These are phyloP conservation scores for Ramaria sp. DNA, from an alignment of 768 basidiomycete species.

Conservation along the genomic window DNA sequence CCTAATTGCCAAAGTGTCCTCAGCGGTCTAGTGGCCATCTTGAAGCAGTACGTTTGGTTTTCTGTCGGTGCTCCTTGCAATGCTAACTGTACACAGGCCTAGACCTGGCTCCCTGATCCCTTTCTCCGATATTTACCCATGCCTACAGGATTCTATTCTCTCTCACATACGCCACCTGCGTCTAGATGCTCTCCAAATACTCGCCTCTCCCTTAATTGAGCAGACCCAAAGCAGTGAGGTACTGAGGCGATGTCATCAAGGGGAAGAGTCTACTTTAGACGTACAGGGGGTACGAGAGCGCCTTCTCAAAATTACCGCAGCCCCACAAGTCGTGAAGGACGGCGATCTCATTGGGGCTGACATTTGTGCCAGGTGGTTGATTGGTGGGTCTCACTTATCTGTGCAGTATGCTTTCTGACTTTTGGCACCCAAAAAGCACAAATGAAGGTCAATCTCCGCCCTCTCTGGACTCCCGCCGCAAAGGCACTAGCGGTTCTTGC, in stretches of 20 bases:
- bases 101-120: slow-evolving; percentile 11
- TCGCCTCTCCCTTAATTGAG: slow-evolving; percentile 41
- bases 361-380: slow-evolving; percentile 59
- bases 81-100: slow-evolving; percentile 10
- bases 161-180: slow-evolving; percentile 68
- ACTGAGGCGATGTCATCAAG: slow-evolving; percentile 58
- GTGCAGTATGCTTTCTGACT: not conserved
- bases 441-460: slow-evolving; percentile 87
- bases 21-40: slow-evolving; percentile 41
- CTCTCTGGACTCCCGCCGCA: slow-evolving; percentile 78
- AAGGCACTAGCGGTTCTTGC: slow-evolving; percentile 47
- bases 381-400: slow-evolving; percentile 35
- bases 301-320: slow-evolving; percentile 62
- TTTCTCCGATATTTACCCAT: slow-evolving; percentile 41
- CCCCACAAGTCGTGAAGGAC: slow-evolving; percentile 49
- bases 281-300: slow-evolving; percentile 78
- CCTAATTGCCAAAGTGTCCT: slow-evolving; percentile 46
- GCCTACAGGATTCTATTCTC: slow-evolving; percentile 43
- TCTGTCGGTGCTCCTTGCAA: not conserved
- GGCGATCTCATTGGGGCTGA: slow-evolving; percentile 44
- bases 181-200: slow-evolving; percentile 50
- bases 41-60: slow-evolving; percentile 17
- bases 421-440: slow-evolving; percentile 45
- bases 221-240: slow-evolving; percentile 29
- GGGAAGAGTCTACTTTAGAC: slow-evolving; percentile 73